These are phyloP conservation scores for Thelonectria olida DNA, from an alignment of 2,329 filamentous ascomycete genomes.

Conservation along the genomic window DNA sequence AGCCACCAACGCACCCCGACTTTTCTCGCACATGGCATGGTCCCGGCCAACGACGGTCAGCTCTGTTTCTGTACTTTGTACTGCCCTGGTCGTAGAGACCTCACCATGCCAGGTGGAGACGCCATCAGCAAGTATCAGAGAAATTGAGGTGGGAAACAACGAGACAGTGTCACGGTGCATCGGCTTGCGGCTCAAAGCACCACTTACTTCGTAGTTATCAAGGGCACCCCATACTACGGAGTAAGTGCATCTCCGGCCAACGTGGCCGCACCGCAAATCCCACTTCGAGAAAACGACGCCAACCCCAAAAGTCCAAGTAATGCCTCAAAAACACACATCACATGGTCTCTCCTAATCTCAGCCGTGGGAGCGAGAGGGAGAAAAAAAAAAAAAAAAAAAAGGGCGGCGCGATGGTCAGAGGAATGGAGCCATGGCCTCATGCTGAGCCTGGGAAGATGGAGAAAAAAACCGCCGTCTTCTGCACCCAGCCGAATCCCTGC, in stretches of 20 bases:
- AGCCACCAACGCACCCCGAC: not conserved
- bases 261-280: too few species aligned
- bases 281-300: not conserved
- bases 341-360: slow-evolving; percentile 26
- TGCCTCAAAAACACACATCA: slow-evolving; percentile 22
- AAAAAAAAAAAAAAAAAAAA: not conserved
- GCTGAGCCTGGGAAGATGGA: slow-evolving; percentile 25
- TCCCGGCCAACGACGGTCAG: slow-evolving; percentile 26
- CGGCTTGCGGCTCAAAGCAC: too few species aligned
- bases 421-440: slow-evolving; percentile 32
- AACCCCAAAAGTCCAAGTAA: slow-evolving; percentile 6
- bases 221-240: too few species aligned
- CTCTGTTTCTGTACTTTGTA: slow-evolving; percentile 2
- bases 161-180: too few species aligned
- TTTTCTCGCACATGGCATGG: slow-evolving; percentile 14
- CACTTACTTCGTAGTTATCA: too few species aligned
- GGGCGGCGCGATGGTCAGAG: slow-evolving; percentile 27
- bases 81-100: too few species aligned
- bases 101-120: slow-evolving; percentile 17
- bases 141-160: too few species aligned
- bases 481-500: too few species aligned
- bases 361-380: slow-evolving; percentile 17
- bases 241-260: too few species aligned
- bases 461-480: slow-evolving; percentile 28
- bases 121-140: too few species aligned